Evolutionary conservation across 768 basidiomycete species (phyloP), one percentile per base, ranked within the genome.

Genomic region (Gloeophyllum trabeum): DNA sequence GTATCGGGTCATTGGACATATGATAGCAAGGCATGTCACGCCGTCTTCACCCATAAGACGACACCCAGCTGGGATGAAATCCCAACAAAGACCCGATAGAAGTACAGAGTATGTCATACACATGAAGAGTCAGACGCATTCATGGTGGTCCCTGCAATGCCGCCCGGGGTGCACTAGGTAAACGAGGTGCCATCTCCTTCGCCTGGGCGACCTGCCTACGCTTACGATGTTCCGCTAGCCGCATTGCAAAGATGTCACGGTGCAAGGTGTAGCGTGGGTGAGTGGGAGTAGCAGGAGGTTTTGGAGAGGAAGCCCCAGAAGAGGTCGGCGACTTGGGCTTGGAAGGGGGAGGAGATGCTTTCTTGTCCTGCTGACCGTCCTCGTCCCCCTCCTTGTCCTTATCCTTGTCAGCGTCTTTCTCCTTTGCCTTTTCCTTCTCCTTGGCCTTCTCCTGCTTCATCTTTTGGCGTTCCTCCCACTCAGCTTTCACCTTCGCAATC

Each of bases 251-350:
- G 46, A 86, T 77, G 47, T 84, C 75, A 30, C 89, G 74, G 61
- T 94, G 89, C n/a, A 96, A 66, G 6, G 70, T 65, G 54, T 81
- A 96, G 47, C 78, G 75, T 53, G 81, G 71, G 63, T 93, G 91
- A 10, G 68, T 61, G 10, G 76, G 64, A 20, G 65, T 56, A 20
- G 66, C 46, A 2, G 67, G 34, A 34, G 60, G 49, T 34, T 54
- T 53, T 35, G 64, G 46, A 7, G 61, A 46, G 12, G 62, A 55
- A 18, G 59, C 44, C 24, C 57, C 56, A 6, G 61, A 46, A 35
- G 58, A 50, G 36, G 26, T 51, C 46, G 43, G 44, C 39, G 28
- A 48, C 51, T 51, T 56, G 30, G 45, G 35, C 32, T 32, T 24
- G 44, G 41, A 48, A 41, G 47, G n/a, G n/a, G n/a, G n/a, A n/a